Base-by-base conservation (phyloP, 495 filamentous ascomycete genomes). In the Glutinoglossum americanum region DNA sequence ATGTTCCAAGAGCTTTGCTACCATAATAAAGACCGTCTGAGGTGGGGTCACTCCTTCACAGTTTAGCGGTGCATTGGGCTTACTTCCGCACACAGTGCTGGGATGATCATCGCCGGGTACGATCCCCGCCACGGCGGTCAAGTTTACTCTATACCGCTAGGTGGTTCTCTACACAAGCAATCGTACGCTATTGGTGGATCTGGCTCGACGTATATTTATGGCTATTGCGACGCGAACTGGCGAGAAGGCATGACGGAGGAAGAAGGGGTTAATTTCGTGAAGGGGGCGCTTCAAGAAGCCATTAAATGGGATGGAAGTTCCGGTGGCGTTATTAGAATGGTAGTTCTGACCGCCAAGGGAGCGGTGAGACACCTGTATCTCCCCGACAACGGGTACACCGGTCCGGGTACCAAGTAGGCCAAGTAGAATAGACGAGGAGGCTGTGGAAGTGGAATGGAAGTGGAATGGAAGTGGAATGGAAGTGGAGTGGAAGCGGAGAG, bases 221-320 rank as follows among this genome's bases (percentile, higher is more conserved):
- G 92, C 62, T 96, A 89, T 74, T 97, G 92, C 67, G 89, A 98
- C 69, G 82, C 89, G 54, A 78, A 98, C 76, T 98, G 92, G 92
- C 82, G 78, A 65, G 93, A 96, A 67, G 79, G 80, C 62, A 97
- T 98, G 89, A 84, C 83, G 26, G 90, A 98, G 76, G 75, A 78
- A 45, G 88, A 94, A 60, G 93, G 92, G n/a, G 77, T 98, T 58
- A 70, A 80, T 28, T 98, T 97, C 62, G 93, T 98, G 63, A 94
- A 93, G 68, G 82, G 80, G 44, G 79, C 92, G 11, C 71, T 98
- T 68, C 75, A 79, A 64, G 89, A 98, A 73, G 92, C 92, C 15
- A 94, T 98, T 75, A 94, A 94, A 72, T 97, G 92, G 92, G 92
- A 98, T 68, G 90, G 92, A 47, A 95, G 89, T 73, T 97, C 93